phyloP scores from a whole-genome alignment of 306 rosid species.

The Lathyrus sativus region DNA sequence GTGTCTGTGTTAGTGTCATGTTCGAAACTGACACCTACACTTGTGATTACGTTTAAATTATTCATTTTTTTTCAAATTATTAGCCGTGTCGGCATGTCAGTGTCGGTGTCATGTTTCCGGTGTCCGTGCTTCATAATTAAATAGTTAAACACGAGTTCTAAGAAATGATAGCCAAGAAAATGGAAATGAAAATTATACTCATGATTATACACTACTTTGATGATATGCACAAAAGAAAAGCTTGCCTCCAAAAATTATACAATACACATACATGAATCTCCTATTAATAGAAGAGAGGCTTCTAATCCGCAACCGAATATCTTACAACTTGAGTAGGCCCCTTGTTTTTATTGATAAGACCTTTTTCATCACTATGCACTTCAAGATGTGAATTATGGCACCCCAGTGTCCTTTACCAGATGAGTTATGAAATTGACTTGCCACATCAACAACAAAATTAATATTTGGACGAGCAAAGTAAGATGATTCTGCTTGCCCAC shows the following conservation, averaged over 20 bases:
- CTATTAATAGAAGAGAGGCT: neutral
- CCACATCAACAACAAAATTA: neutral
- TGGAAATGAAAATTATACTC: neutral
- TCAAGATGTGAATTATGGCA: conserved; percentile 4
- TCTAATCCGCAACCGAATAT: neutral
- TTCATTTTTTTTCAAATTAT: no score
- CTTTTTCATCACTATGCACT: neutral
- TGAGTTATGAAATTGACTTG: neutral
- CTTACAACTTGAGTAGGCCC: neutral
- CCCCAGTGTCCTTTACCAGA: neutral
- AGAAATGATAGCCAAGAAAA: neutral
- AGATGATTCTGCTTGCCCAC: neutral
- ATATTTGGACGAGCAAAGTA: neutral
- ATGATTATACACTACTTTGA: neutral
- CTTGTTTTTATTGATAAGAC: conserved; percentile 1
- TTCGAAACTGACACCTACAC: no score
- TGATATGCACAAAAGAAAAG: conserved; percentile 11
- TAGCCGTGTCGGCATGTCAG: no score
- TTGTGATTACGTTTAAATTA: no score
- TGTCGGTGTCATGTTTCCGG: no score
- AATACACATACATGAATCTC: neutral
- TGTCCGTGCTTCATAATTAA: no score
- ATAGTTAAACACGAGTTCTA: neutral
- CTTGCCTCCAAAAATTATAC: neutral
- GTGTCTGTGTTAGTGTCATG: no score